Evolutionary conservation across 2,329 filamentous ascomycete species (phyloP), one percentile per base, ranked within the genome.

Genomic region (Neopestalotiopsis rosae): DNA sequence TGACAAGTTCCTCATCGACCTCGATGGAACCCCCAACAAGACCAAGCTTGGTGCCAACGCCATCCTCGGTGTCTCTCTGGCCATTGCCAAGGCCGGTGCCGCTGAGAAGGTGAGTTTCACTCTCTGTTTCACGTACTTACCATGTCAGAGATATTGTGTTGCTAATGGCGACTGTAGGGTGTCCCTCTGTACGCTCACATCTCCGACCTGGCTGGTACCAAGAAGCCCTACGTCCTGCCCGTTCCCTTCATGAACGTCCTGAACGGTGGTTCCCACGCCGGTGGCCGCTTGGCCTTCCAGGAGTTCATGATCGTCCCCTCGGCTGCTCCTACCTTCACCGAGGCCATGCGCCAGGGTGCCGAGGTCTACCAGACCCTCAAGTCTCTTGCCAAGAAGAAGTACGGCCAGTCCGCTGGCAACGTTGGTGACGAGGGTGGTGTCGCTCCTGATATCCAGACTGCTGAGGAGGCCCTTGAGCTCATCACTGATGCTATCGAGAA

Each of bases 401-500:
- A 99, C 84, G 96, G 96, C 81, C 95, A 97, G 86, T 98, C 96
- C 73, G 96, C 96, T 75, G 96, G 95, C 83, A 99, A 99, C 83
- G 96, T 99, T 75, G 96, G 96, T 85, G 96, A 99, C 82, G 96
- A 99, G 91, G 96, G 96, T 89, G 96, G 96, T 92, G 96, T 99
- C 80, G 96, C 96, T 77, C 96, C 96, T 77, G 95, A 98, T 90
- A 98, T 99, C 81, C 94, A 98, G 88, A 97, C 94, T 76, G 89
- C 96, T 73, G 93, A 97, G 82, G 96, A 99, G 89, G 96, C 97
- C 75, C 93, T 99, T 72, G 93, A 97, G 83, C 92, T 99, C 80
- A 98, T 99, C 86, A 92, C 91, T 74, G 93, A 94, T 64, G 92
- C 96, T 80, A 99, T 99, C 75, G 94, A 98, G 86, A 86, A 94